Evolutionary conservation across 768 basidiomycete species (phyloP).

Genomic region (Collybia mongolica): DNA sequence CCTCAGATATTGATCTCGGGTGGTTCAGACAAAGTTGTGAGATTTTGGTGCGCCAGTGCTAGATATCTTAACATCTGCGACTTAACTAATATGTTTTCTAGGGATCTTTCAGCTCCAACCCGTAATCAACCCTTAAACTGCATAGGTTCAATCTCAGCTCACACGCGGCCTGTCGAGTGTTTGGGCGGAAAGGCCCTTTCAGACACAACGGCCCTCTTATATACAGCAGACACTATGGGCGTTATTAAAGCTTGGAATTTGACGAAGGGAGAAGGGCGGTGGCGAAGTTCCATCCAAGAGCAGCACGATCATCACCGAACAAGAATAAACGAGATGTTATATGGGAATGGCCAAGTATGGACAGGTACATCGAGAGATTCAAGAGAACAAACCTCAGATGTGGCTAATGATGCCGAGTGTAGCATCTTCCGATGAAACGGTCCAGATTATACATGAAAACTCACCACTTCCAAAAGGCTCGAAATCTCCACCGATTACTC

Average conservation of each 20-base stretch:
- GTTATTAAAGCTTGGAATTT: slow-evolving; percentile 81
- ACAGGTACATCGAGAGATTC: slow-evolving; percentile 53
- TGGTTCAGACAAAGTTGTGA: slow-evolving; percentile 85
- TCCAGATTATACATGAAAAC: slow-evolving; percentile 56
- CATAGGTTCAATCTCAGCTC: slow-evolving; percentile 73
- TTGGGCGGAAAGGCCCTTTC: slow-evolving; percentile 55
- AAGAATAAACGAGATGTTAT: slow-evolving; percentile 70
- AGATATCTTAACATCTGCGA: neutral
- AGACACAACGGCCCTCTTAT: slow-evolving; percentile 51
- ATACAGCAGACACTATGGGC: slow-evolving; percentile 93
- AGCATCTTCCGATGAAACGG: slow-evolving; percentile 92
- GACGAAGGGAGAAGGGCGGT: slow-evolving; percentile 43
- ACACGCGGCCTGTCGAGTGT: slow-evolving; percentile 86
- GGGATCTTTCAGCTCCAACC: slow-evolving; percentile 59
- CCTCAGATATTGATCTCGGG: slow-evolving; percentile 75
- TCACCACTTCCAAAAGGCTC: slow-evolving; percentile 15
- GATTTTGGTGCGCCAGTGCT: slow-evolving; percentile 70
- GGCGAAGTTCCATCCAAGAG: slow-evolving; percentile 48
- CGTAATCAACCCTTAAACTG: slow-evolving; percentile 43
- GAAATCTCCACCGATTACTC: slow-evolving; percentile 49
- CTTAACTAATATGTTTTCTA: slow-evolving; percentile 23
- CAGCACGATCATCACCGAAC: slow-evolving; percentile 79
- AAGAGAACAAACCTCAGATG: neutral
- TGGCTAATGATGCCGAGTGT: neutral
- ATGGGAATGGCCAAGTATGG: slow-evolving; percentile 79